These are phyloP conservation scores for Lanmaoa rubissima DNA, from an alignment of 768 basidiomycete species.

Conservation along the genomic window DNA sequence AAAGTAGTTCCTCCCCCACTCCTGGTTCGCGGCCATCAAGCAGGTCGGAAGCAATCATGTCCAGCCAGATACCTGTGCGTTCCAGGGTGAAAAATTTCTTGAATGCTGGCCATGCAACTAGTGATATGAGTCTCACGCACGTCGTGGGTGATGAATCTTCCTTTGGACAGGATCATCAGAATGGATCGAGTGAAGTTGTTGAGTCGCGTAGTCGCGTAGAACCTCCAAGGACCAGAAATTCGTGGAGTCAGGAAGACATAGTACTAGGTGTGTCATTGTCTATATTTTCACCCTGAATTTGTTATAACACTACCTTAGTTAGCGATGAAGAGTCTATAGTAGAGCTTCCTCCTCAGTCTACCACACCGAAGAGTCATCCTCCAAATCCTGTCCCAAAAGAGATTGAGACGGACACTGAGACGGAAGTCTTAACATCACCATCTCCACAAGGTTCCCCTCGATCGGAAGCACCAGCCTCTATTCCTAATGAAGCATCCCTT, in stretches of 20 bases:
- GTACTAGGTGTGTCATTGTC: conserved; percentile 18
- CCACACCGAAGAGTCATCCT: conserved; percentile 26
- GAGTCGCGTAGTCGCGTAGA: conserved; percentile 27
- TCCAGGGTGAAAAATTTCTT: conserved; percentile 36
- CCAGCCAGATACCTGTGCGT: conserved; percentile 47
- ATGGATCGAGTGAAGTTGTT: conserved; percentile 27
- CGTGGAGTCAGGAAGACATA: conserved; percentile 18
- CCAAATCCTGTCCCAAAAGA: conserved; percentile 15
- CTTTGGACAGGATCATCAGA: conserved; percentile 26
- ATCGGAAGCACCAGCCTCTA: background rate
- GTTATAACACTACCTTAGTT: conserved; percentile 23
- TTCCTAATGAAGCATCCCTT: conserved; percentile 14
- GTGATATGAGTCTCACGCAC: conserved; percentile 24
- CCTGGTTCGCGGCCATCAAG: conserved; percentile 26
- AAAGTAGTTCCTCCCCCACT: conserved; percentile 25
- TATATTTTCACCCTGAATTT: background rate
- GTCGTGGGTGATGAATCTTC: conserved; percentile 23
- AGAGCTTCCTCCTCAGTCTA: conserved; percentile 23
- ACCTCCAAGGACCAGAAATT: conserved; percentile 13
- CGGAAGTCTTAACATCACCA: conserved; percentile 27
- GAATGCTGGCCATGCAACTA: conserved; percentile 14
- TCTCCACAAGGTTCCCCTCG: conserved; percentile 21
- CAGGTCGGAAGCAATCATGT: conserved; percentile 21
- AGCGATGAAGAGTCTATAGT: conserved; percentile 38
- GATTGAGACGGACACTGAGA: conserved; percentile 24